Base-by-base conservation (phyloP, 2,329 filamentous ascomycete genomes). In the Colletotrichum eleusines region DNA sequence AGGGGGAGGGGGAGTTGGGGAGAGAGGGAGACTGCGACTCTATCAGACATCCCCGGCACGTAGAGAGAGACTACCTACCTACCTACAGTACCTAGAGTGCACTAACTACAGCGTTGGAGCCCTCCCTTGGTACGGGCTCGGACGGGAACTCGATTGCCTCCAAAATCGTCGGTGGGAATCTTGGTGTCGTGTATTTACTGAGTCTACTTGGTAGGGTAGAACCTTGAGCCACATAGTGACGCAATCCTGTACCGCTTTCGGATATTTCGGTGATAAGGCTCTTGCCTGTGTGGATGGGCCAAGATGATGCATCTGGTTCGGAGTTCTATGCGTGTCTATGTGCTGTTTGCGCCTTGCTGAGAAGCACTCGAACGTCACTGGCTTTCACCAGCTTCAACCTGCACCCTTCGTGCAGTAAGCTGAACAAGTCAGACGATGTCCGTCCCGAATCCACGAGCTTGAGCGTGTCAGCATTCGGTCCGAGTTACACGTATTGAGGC, bases 171-270 rank as follows among this genome's bases (percentile, higher is more conserved):
- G 42, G 55, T n/a, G 33, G 48, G 50, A 50, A 31, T 31, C 64
- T 68, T 63, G 64, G 64, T 48, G 42, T 20, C 23, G 55, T 44
- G 35, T n/a, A n/a, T n/a, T n/a, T n/a, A 57, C 20, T 31, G 23
- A 46, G 38, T 65, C n/a, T n/a, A n/a, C n/a, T n/a, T n/a, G n/a
- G 58, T 59, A 38, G 42, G 63, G 51, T 31, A 40, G 38, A 69
- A 42, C 51, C 31, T 31, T 54, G 59, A 68, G 68, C 64, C 58
- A 71, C 59, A 38, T 1, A 31, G 31, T 71, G 64, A 71, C 64
- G 68, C 64, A 63, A 68, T 40, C 28, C 44, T 11, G 35, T 31
- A 44, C 57, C 58, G 68, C 26, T 68, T 71, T 42, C 68, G 46
- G 63, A 42, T 3, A n/a, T 20, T 48, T 23, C 54, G 20, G 28